Evolutionary conservation across 2,329 filamentous ascomycete genomes (phyloP), one percentile per base, ranked within the genome.

Genomic region (Curvularia spicifera): DNA sequence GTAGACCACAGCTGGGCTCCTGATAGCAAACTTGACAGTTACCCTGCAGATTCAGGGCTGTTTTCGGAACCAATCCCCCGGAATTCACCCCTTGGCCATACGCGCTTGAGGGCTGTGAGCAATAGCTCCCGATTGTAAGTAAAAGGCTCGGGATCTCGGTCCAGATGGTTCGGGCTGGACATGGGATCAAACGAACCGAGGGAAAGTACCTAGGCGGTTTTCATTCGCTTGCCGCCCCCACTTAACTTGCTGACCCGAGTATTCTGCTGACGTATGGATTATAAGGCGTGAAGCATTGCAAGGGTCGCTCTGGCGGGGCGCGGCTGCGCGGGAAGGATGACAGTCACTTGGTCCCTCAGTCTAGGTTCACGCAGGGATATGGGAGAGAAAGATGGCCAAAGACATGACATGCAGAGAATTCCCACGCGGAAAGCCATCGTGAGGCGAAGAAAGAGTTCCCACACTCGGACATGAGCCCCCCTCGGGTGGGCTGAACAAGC

Each of bases 241-340:
- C 58, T 65, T 66, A 59, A 63, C 53, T 66, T 68, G 68, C 71
- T 71, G 61, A 71, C 69, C 65, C 52, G 62, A 62, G 51, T 39
- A 35, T 40, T 51, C 52, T 60, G 61, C 60, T 65, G 63, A 65
- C 59, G 43, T 64, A 63, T 63, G 62, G 65, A 62, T 57, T 43
- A 12, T 53, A 51, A 50, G 53, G 56, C 59, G 55, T 63, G 56
- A 53, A 57, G 56, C 59, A 40, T 57, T 65, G 56, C 67, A 64
- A 64, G 69, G 67, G 57, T 67, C 28, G 53, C 55, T 57, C 57
- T n/a, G 57, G 60, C 59, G 66, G 71, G 66, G 64, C 57, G 59
- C 63, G 68, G 65, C 56, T 64, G 61, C 51, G 64, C 72, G 71
- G 72, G 71, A 74, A 74, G 72, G 71, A 75, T 71, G 68, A 54